Base-by-base conservation (phyloP, 2,329 filamentous ascomycete species). In the Epichloe sp. region DNA sequence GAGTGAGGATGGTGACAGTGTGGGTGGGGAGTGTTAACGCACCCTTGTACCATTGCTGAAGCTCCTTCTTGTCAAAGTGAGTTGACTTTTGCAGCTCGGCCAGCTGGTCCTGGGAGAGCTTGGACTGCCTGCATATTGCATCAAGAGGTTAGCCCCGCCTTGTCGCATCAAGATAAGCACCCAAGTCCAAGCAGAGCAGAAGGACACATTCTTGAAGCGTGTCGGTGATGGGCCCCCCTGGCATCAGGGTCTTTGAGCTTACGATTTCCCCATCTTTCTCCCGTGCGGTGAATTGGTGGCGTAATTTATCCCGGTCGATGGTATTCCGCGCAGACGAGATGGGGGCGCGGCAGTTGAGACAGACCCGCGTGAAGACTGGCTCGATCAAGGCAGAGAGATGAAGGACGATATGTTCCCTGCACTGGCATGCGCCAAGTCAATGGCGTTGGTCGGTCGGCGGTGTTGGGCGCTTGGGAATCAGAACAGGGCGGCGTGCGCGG, bases 1-100 rank as follows among this genome's bases (percentile, higher is more conserved):
- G 26, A 31, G 26, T 42, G 41, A 42, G 7, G 19, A 10, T 5
- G 26, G 8, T 21, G 49, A 19, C 17, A 38, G 11, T 5, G 11
- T 8, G 5, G 23, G 23, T 1, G 23, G 11, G 6, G 15, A n/a
- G 34, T 11, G 19, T 23, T 1, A 40, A 51, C 47, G 44, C 40
- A 95, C 93, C 93, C 79, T 97, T 97, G 73, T 98, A 97, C 93
- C 93, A 98, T 82, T 97, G 91, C 69, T 98, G 93, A 66, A 98
- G 72, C 72, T 98, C 93, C 77, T 97, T 97, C 83, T 96, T 96
- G 72, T 98, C 93, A 66, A 98, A 98, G 71, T 97, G 89, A 57
- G 93, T 98, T 54, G 89, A 89, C 75, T 88, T 93, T 68, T 97
- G 90, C 60, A 98, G 82, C 71, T 98, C 93, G 59, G 80, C 81